Evolutionary conservation across 768 basidiomycete species (phyloP), one percentile per base, ranked within the genome.

Genomic region (Lanmaoa rubissima): DNA sequence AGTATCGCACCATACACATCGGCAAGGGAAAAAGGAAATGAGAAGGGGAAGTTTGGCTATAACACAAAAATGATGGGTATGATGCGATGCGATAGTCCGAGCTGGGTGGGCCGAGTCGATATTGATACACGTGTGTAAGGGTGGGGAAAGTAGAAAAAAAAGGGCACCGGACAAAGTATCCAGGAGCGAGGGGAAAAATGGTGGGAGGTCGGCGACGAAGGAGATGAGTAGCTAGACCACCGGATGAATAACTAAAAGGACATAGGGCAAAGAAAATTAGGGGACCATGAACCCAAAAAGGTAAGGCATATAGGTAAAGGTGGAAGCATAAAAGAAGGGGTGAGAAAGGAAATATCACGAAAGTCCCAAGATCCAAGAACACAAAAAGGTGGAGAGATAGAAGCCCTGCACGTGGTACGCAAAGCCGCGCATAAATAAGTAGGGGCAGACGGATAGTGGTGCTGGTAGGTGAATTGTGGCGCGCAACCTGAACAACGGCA

Each of bases 291-390:
- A 67, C 69, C 58, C 60, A 61, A 56, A 59, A 64, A 61, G 48
- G 41, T 32, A 36, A 54, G 60, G 39, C 65, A 70, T 61, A 51
- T 60, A 56, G 44, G 60, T 49, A 40, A 39, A 3, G 47, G 55
- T 21, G 26, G 54, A 55, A 67, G 58, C 62, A 66, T 60, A 44
- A 19, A 52, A 14, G 58, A 35, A 46, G 40, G 50, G 43, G 59
- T 56, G 62, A 61, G 48, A 31, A 39, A 51, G 43, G 48, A 63
- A 65, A 71, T 66, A 68, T 61, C 58, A 62, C 61, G 51, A 55
- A 31, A 60, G 70, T 73, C 71, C 71, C 74, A 71, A 66, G 69
- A 79, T 73, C 71, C 78, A 75, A 76, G 69, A 77, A 73, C 71
- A 76, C 72, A 73, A 58, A 54, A 57, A 53, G 55, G 57, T 16